phyloP scores from a whole-genome alignment of 1,284 basidiomycete genomes.

The Coniferiporia weirii region DNA sequence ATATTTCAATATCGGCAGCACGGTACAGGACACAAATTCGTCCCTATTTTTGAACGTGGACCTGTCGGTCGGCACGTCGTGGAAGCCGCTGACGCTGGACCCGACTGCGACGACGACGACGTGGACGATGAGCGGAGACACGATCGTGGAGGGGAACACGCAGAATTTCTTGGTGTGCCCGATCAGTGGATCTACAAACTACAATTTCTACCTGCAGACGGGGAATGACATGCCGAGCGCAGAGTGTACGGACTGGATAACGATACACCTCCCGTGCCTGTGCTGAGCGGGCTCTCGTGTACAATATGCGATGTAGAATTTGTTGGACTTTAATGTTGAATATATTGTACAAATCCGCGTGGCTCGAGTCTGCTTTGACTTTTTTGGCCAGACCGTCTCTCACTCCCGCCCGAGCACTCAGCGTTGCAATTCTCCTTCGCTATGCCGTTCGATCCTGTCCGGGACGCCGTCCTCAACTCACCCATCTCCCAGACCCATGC shows the following conservation, averaged over 20 bases:
- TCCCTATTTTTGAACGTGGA: conserved; percentile 46
- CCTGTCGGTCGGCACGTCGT: conserved; percentile 39
- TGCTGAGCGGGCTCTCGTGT: conserved; percentile 4
- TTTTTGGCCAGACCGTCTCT: neutral
- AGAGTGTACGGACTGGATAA: conserved; percentile 40
- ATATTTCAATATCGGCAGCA: conserved; percentile 44
- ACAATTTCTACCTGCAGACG: conserved; percentile 45
- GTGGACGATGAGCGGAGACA: conserved; percentile 56
- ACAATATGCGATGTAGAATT: neutral
- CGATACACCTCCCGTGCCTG: conserved; percentile 21
- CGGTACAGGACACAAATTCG: conserved; percentile 39
- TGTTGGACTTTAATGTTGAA: neutral
- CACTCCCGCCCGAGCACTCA: neutral
- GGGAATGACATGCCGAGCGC: conserved; percentile 40
- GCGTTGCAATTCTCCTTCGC: neutral
- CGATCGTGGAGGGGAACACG: conserved; percentile 48
- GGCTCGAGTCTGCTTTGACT: neutral
- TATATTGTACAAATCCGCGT: neutral
- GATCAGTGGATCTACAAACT: conserved; percentile 37
- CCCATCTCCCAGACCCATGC: conserved; percentile 33
- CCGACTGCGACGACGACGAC: conserved; percentile 44
- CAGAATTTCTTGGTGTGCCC: conserved; percentile 54
- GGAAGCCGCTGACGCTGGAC: conserved; percentile 44
- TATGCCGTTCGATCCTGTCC: conserved; percentile 81
- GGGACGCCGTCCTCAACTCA: conserved; percentile 74